Evolutionary conservation across 257 asterid species (phyloP).

Genomic region (Petunia axillaris): DNA sequence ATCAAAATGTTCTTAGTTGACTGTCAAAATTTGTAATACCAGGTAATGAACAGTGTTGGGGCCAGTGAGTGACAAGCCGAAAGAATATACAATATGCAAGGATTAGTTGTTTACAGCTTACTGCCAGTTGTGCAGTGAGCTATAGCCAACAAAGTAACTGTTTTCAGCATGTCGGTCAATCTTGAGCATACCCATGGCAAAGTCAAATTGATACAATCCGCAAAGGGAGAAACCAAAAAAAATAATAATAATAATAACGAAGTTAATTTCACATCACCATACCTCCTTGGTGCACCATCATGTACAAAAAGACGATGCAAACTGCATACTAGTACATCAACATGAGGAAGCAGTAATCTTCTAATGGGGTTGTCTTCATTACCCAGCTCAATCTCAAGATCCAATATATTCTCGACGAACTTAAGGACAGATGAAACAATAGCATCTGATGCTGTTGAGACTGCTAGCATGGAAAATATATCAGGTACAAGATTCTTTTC

Average conservation of each 20-base stretch:
- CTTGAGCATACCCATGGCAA: conserved; percentile 11
- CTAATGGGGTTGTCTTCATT: conserved; percentile 49
- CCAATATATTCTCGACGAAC: conserved; percentile 77
- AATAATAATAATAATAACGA: not conserved
- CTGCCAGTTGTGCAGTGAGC: not conserved
- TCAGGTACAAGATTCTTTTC: conserved; percentile 80
- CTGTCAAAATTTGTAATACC: conserved; percentile 21
- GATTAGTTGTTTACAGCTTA: not conserved
- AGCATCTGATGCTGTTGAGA: conserved; percentile 74
- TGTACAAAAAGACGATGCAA: conserved; percentile 58
- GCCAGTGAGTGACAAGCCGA: not conserved
- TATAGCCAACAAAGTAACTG: not conserved
- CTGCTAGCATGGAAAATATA: conserved; percentile 70
- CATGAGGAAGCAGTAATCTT: conserved; percentile 64
- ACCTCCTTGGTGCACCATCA: conserved; percentile 64
- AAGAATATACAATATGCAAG: not conserved
- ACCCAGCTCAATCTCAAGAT: conserved; percentile 69
- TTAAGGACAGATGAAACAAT: conserved; percentile 63
- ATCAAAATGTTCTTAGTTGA: not conserved
- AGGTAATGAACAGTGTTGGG: conserved; percentile 4
- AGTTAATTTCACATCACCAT: conserved; percentile 12
- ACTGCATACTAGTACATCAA: conserved; percentile 67
- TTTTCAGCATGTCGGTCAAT: conserved; percentile 6
- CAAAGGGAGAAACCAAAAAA: not conserved
- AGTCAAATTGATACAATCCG: not conserved